Percentiles rank a stretch among this genome's conserved stretches.
Evolutionary conservation across 768 basidiomycete species (phyloP).

Genomic region (Pisolithus sp.): DNA sequence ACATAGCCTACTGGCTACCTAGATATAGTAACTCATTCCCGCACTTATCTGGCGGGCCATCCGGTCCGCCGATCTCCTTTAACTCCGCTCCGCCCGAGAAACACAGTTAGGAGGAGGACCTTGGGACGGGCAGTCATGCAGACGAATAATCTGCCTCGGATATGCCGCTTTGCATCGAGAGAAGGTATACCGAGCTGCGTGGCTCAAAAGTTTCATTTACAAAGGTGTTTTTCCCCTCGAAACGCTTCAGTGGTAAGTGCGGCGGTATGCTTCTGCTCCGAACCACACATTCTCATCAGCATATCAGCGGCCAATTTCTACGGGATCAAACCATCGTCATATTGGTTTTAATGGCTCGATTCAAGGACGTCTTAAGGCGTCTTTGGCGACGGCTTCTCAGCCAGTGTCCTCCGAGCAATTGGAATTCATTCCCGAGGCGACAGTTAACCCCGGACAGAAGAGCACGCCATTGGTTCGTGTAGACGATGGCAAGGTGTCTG

Average conservation of each 20-base stretch:
- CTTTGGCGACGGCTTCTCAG: slow-evolving; percentile 11
- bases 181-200: not conserved
- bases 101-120: too few relatives aligned
- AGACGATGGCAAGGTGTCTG: slow-evolving; percentile 54
- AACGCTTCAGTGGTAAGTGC: not conserved
- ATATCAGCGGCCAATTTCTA: not conserved
- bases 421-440: slow-evolving; percentile 17
- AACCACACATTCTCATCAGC: not conserved
- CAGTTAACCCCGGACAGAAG: not conserved
- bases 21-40: too few relatives aligned
- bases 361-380: not conserved
- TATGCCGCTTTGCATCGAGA: not conserved
- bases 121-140: not conserved
- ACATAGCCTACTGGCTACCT: too few relatives aligned
- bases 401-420: slow-evolving; percentile 24
- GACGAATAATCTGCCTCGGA: not conserved
- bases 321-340: not conserved
- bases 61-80: too few relatives aligned
- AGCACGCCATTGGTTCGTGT: slow-evolving; percentile 49
- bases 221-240: not conserved
- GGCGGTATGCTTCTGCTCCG: not conserved
- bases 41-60: too few relatives aligned
- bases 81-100: too few relatives aligned
- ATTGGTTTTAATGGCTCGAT: not conserved
- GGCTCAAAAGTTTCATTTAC: not conserved